These are phyloP conservation scores for Leishmania turanica DNA, from an alignment of 208 protist species.

Conservation along the genomic window DNA sequence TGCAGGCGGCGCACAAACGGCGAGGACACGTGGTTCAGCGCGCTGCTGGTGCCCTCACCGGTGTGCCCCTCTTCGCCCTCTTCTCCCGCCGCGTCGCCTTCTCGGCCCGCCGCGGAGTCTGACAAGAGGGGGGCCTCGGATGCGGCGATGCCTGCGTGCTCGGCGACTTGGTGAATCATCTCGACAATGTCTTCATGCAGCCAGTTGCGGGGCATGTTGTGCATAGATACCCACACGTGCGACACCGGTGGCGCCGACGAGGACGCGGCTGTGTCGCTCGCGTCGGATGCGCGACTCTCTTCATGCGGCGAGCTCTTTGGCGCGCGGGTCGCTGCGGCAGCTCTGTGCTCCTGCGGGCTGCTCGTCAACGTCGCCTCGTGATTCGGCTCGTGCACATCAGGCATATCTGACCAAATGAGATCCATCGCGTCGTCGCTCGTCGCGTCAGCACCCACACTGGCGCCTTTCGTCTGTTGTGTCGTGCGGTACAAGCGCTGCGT, in stretches of 20 bases:
- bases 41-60: constrained; percentile 35
- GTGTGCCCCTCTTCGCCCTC: constrained; percentile 10
- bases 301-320: background rate
- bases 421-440: constrained; percentile 23
- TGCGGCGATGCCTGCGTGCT: constrained; percentile 58
- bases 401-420: constrained; percentile 21
- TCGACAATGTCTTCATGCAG: constrained; percentile 84
- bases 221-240: constrained; percentile 49
- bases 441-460: background rate
- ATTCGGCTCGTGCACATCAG: background rate
- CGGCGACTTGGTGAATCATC: constrained; percentile 78
- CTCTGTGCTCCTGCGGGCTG: background rate
- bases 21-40: constrained; percentile 41
- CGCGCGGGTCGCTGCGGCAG: background rate
- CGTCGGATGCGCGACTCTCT: background rate
- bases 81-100: constrained; percentile 1
- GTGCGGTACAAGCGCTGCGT: background rate
- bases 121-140: constrained; percentile 10
- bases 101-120: background rate
- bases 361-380: background rate
- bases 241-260: background rate
- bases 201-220: constrained; percentile 83
- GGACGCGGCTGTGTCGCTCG: background rate
- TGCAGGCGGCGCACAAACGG: constrained; percentile 67
- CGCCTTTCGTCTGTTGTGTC: background rate